Percentiles rank a stretch among this genome's conserved stretches.
phyloP scores from a whole-genome alignment of 1,284 basidiomycete species.

The Tremellales sp. region DNA sequence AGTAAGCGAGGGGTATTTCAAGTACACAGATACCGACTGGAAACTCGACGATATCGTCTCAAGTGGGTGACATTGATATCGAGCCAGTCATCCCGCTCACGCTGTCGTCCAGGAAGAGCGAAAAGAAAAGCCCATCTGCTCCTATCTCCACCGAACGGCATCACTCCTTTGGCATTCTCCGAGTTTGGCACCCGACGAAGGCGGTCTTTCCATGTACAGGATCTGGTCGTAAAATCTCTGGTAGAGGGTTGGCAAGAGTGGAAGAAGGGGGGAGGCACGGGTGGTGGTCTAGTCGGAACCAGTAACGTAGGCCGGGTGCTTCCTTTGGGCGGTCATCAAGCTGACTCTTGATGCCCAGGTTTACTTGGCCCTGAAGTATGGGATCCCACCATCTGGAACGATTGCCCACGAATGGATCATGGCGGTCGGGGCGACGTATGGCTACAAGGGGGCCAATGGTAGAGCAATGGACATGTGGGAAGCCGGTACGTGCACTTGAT shows the following conservation, averaged over 20 bases:
- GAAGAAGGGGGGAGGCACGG: constrained; percentile 35
- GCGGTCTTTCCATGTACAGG: constrained; percentile 74
- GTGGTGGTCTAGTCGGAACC: constrained; percentile 71
- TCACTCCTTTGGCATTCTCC: constrained; percentile 68
- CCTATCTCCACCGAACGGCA: constrained; percentile 49
- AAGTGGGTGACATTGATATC: neutral
- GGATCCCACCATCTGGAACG: constrained; percentile 68
- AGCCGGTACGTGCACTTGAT: constrained; percentile 38
- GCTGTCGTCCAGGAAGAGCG: constrained; percentile 53
- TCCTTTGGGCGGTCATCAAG: neutral
- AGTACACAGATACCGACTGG: constrained; percentile 73
- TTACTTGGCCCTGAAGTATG: constrained; percentile 72
- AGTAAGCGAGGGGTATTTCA: constrained; percentile 55
- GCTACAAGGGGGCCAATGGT: constrained; percentile 72
- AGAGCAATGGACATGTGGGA: constrained; percentile 81
- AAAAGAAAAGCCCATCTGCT: constrained; percentile 67
- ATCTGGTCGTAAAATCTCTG: constrained; percentile 69
- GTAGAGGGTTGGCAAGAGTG: constrained; percentile 60
- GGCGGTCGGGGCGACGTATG: constrained; percentile 78
- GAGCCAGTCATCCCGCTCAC: constrained; percentile 9
- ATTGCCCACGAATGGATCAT: constrained; percentile 97
- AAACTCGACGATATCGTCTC: constrained; percentile 57
- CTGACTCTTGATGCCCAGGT: constrained; percentile 49
- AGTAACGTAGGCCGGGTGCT: constrained; percentile 65
- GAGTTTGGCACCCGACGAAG: constrained; percentile 92